Base-by-base conservation (phyloP, 805 yeast genomes). In the Kuraishia ogatae region DNA sequence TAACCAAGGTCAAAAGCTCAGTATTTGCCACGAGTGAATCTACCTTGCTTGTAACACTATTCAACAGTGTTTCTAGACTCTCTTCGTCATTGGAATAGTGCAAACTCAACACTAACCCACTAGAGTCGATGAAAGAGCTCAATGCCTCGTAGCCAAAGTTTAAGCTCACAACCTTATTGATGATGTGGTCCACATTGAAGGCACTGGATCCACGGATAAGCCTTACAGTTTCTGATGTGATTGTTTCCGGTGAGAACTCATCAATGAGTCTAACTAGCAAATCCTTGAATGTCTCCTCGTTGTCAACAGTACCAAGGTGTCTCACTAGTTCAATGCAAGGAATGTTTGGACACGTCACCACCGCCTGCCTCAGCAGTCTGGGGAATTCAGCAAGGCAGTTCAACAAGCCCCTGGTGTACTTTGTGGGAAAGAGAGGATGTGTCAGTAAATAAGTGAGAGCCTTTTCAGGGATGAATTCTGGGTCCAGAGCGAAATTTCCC, bases 361-460 rank as follows among this genome's bases (percentile, higher is more conserved):
- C 80, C 1, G 96, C 93, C 67, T 88, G 96, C 69, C 90, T 82
- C 67, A 86, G 77, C 56, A 91, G 75, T 57, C 87, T 79, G 43
- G 89, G 84, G 57, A 79, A 75, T 11, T 78, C 69, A 50, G 77
- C 75, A 26, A 89, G 71, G 47, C 70, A 72, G 17, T 73, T 64
- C 50, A 93, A 69, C 50, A 92, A 66, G 1, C 83, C 83, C 3
- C 71, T 68, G 10, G 89, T 74, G 57, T 76, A 79, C 20, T 75
- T 71, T 17, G 73, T 68, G 10, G 97, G 97, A 69, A 86, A 91
- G 20, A 89, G 71, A 19, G 97, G 97, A 71, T 93, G 96, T 2
- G 97, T 87, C 58, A 93, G 74, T 39, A 92, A 74, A 64, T 89
- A 92, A 1, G 86, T 79, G 51, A 89, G 68, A 2, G 90, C 75